Base-by-base conservation (phyloP, 2,329 filamentous ascomycete species). In the Arthrobotrys sinensis region DNA sequence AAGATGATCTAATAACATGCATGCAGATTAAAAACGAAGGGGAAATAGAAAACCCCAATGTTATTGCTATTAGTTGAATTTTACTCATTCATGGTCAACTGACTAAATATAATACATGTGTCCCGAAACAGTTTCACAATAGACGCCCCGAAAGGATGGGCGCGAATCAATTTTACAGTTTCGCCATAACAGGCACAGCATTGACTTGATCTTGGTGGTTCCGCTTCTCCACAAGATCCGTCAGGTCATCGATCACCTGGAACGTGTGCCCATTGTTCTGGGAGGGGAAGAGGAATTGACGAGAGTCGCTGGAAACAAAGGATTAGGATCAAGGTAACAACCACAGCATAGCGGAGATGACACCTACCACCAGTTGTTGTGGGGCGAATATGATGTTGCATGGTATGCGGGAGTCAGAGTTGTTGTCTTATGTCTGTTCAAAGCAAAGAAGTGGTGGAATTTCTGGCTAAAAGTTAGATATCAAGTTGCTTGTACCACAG, bases 361-460 rank as follows among this genome's bases (percentile, higher is more conserved):
- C 4, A 48, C 45, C 16, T 24, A 48, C 45, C 45, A 48, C 45
- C 45, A 48, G 45, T 48, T 48, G 45, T 48, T 48, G 8, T 48
- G 45, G 3, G 45, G 45, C 8, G 45, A 48, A 48, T 48, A 48
- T 48, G 45, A 48, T 24, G 45, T 48, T 24, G 45, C 45, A 48
- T 48, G 45, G 45, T 48, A 48, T 21, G 45, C 45, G 19, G 45
- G 45, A 24, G 45, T 48, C 45, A 48, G 8, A 48, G 45, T 48
- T 24, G 45, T 48, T 3, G 45, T 24, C 19, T 48, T 48, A 48
- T 48, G 45, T 48, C 45, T 48, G 16, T 48, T 48, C 45, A 48
- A 24, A 48, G 45, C 45, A 48, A 48, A 24, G 45, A 48, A 48
- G 19, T 48, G 8, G 45, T 48, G 45, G 45, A 48, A 48, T 48